Conservation (phyloP, 2,329 filamentous ascomycete genomes). For the Hypoxylon sp. region DNA sequence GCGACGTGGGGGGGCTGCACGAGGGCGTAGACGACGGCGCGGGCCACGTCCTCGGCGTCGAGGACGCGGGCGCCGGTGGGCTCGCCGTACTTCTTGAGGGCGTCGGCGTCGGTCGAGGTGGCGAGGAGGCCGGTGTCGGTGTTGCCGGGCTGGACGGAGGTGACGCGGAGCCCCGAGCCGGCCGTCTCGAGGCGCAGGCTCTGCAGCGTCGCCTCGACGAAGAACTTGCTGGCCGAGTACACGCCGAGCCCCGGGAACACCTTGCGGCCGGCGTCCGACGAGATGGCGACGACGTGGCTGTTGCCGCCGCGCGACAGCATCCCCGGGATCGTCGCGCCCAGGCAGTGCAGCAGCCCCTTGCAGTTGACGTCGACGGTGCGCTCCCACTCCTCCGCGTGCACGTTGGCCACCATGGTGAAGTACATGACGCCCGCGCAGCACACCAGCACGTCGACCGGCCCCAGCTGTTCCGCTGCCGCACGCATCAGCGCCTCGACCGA, state of each 20-base stretch:
- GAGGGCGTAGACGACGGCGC: conserved; percentile 76
- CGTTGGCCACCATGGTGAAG: conserved; percentile 86
- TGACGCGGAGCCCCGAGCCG: conserved; percentile 75
- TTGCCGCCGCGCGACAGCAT: conserved; percentile 71
- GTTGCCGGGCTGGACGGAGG: conserved; percentile 79
- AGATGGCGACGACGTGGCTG: conserved; percentile 78
- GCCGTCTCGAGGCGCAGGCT: conserved; percentile 77
- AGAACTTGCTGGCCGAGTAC: conserved; percentile 85
- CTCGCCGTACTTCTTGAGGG: conserved; percentile 79
- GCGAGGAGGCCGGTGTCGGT: conserved; percentile 74
- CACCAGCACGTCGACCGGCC: conserved; percentile 79
- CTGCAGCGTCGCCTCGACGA: conserved; percentile 84
- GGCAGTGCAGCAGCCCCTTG: conserved; percentile 79
- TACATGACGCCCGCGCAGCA: conserved; percentile 88
- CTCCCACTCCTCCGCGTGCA: conserved; percentile 77
- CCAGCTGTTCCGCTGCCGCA: conserved; percentile 67
- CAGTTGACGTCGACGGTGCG: conserved; percentile 86
- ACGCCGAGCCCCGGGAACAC: conserved; percentile 83
- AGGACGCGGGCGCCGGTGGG: conserved; percentile 78
- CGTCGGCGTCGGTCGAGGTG: conserved; percentile 79
- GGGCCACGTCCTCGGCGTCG: conserved; percentile 76
- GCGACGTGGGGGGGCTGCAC: conserved; percentile 77
- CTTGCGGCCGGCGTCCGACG: conserved; percentile 82
- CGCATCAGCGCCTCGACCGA: conserved; percentile 73
- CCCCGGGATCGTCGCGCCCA: conserved; percentile 71